A percentile compares a stretch with the other conserved stretches of the same genome.
Conservation (phyloP, 768 basidiomycete genomes). For the Phallus indusiatus region DNA sequence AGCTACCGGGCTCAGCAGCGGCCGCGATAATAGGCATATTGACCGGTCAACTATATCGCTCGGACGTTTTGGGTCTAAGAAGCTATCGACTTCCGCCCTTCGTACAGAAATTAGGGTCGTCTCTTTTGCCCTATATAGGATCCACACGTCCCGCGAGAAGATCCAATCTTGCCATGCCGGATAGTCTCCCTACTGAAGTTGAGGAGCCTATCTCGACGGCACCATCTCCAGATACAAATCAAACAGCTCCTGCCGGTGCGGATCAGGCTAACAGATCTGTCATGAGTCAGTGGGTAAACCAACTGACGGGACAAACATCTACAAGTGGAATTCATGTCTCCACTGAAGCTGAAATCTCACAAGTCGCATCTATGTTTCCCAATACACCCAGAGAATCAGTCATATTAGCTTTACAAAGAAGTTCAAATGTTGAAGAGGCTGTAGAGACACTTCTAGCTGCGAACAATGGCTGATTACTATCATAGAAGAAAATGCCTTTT, state of each 20-base stretch:
- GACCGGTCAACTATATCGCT: conserved; percentile 71
- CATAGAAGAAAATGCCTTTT: conserved; percentile 6
- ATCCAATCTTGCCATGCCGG: conserved; percentile 68
- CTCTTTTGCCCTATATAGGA: conserved; percentile 59
- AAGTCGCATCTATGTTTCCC: conserved; percentile 78
- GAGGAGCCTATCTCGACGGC: conserved; percentile 63
- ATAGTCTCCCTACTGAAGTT: conserved; percentile 30
- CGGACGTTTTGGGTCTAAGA: conserved; percentile 73
- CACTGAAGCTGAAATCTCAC: conserved; percentile 63
- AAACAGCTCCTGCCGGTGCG: conserved; percentile 19
- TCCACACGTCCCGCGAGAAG: conserved; percentile 53
- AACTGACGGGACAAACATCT: conserved; percentile 56
- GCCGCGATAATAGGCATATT: conserved; percentile 57
- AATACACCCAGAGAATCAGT: conserved; percentile 63
- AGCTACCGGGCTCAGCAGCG: conserved; percentile 55
- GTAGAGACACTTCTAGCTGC: conserved; percentile 65
- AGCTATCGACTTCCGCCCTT: conserved; percentile 63
- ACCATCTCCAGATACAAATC: conserved; percentile 24
- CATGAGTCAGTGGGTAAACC: conserved; percentile 72
- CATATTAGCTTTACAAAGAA: conserved; percentile 70
- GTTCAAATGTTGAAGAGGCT: conserved; percentile 71
- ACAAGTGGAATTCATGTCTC: conserved; percentile 58
- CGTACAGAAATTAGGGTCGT: conserved; percentile 44
- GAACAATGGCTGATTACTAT: conserved; percentile 22
- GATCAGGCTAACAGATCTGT: conserved; percentile 30